Evolutionary conservation across 2,329 filamentous ascomycete species (phyloP), one percentile per base, ranked within the genome.

Genomic region (Epichloe gansuensis): DNA sequence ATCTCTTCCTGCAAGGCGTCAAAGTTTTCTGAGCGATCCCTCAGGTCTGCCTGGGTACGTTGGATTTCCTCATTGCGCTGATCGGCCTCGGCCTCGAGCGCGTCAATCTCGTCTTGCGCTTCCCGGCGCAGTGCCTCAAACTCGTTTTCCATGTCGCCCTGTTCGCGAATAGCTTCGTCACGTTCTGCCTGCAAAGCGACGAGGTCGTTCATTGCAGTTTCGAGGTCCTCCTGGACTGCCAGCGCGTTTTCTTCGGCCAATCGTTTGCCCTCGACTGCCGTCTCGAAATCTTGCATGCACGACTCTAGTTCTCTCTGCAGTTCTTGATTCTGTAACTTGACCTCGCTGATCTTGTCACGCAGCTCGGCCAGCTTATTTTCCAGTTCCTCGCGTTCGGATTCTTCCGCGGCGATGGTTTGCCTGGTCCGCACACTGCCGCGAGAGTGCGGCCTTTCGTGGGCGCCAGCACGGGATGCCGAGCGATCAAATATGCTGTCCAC

Each of bases 401-500:
- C 90, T 66, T 89, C 71, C 65, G 76, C 66, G 6, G 63, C 66
- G 47, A 73, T 71, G 1, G 85, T 85, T n/a, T 76, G 73, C 23
- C 81, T 75, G 1, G 84, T 85, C 50, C 74, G 75, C 52, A 79
- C 82, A 63, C 88, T 94, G 7, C 77, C 78, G 31, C 88, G 77
- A 3, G 89, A 95, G 21, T 79, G 79, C 1, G 89, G 82, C 51
- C 90, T 78, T 54, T 83, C 80, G 55, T 86, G 79, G 1, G 64
- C 73, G 5, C 81, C 79, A 9, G 89, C 84, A 42, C 91, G 82
- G 3, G 91, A 96, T 12, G 90, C 89, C 0, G 91, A 96, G n/a
- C 93, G 82, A 54, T 97, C 93, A 35, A 97, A 79, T 43, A 97
- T 85, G 64, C 89, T 95, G 63, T 97, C 93, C 5, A 91, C 82